These are phyloP conservation scores for Acer yangbiense DNA, from an alignment of 345 rosid species.

Conservation along the genomic window DNA sequence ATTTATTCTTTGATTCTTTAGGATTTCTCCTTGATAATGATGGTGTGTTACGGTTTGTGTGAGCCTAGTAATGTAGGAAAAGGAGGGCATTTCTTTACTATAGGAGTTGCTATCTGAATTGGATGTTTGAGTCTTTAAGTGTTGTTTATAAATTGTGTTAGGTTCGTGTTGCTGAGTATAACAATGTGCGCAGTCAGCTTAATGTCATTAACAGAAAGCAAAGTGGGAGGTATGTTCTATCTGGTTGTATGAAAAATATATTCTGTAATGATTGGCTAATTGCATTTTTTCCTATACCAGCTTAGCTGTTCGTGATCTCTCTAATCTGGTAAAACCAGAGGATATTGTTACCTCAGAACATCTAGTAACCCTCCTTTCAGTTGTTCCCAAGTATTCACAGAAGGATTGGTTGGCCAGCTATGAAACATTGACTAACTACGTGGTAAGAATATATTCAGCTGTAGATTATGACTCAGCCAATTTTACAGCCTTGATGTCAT, in stretches of 20 bases:
- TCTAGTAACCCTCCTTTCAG: constrained; percentile 79
- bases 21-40: background rate
- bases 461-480: background rate
- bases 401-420: constrained; percentile 97
- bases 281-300: constrained; percentile 47
- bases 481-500: background rate
- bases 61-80: background rate
- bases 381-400: constrained; percentile 94
- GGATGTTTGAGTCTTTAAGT: constrained; percentile 12
- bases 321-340: constrained; percentile 87
- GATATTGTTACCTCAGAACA: constrained; percentile 86
- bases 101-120: background rate
- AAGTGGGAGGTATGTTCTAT: constrained; percentile 76
- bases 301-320: constrained; percentile 99
- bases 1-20: background rate
- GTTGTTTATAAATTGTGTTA: constrained; percentile 34
- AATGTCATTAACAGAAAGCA: constrained; percentile 95
- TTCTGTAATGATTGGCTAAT: constrained; percentile 21
- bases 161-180: constrained; percentile 97
- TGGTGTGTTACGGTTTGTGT: background rate
- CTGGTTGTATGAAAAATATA: background rate
- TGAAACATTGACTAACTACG: constrained; percentile 87
- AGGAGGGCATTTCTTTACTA: background rate
- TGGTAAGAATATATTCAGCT: constrained; percentile 54
- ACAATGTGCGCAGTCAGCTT: constrained; percentile 91